Conservation (phyloP, 108 stramenopile genomes). For the Nitzschia palea region DNA sequence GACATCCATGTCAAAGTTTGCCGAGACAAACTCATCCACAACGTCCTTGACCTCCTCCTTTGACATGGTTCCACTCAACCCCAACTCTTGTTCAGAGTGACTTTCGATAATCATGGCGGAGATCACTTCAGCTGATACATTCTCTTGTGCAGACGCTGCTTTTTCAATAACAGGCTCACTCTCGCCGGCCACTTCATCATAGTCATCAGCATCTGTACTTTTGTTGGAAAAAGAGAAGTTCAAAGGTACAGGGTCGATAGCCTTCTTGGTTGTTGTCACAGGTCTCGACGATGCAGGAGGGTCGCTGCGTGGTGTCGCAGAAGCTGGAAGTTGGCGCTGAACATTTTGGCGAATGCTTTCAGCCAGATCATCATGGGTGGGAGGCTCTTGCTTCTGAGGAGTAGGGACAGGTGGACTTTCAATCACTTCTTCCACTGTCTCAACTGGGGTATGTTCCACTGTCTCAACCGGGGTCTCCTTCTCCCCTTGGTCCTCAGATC, state of each 20-base stretch:
- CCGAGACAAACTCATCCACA: constrained; percentile 24
- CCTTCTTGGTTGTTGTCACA: not conserved
- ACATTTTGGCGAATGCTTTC: constrained; percentile 4
- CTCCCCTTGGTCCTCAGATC: no score
- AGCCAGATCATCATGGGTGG: not conserved
- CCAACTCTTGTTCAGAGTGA: constrained; percentile 15
- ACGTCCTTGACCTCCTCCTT: constrained; percentile 30
- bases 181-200: no score
- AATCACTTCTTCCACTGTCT: not conserved
- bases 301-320: not conserved
- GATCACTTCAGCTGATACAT: not conserved
- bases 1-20: constrained; percentile 5
- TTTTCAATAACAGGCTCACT: no score
- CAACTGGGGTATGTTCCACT: not conserved
- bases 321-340: not conserved
- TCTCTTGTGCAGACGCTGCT: not conserved
- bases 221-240: constrained; percentile 15
- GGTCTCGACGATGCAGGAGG: constrained; percentile 10
- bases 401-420: not conserved
- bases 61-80: not conserved
- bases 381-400: not conserved
- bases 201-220: not conserved
- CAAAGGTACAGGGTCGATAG: not conserved
- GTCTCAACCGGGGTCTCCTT: not conserved
- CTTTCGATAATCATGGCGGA: constrained; percentile 22